Base-by-base conservation (phyloP, 1,284 basidiomycete species). In the Porodaedalea pini region DNA sequence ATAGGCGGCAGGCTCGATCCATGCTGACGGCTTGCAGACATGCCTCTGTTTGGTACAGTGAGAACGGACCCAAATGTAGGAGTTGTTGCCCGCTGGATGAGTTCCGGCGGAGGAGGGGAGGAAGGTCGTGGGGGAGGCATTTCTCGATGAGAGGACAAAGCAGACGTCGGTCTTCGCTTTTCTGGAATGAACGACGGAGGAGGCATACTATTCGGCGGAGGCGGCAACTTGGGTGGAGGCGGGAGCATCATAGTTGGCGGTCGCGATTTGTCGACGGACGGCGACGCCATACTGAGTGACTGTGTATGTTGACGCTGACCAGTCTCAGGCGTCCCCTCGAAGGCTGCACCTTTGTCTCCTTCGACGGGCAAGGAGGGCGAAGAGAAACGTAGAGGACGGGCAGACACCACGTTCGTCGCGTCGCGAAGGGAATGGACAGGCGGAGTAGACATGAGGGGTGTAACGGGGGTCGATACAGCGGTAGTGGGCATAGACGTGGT, bases 61-160 rank as follows among this genome's bases (percentile, higher is more conserved):
- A 90, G 74, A 51, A 79, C 77, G 10, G 80, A 71, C 8, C 86
- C 84, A 66, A 90, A 83, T 2, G 85, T 84, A 0, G 93, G 91
- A 0, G 91, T 92, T 1, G 90, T 90, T 1, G 92, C 90, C 23
- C 92, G 86, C 63, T 90, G 85, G 60, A 94, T 84, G 64, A 93
- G 86, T 59, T 96, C 92, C 11, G 88, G 77, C 3, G 93, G 94
- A 4, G 93, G 92, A 1, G 94, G 92, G 0, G 94, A 96, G 0
- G 84, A 88, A 0, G 94, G 92, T 51, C 92, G 78, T 19, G 88
- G 87, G 3, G 93, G 92, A 6, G 86, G 84, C 4, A 72, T 67
- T 58, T 85, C 84, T 45, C 60, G 57, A 53, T 77, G 73, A 6
- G 77, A 76, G 7, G 77, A 77, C 63, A 73, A 74, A 8, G 78